Evolutionary conservation across 192 early-diverging fungal species (phyloP), one percentile per base, ranked within the genome.

Genomic region (Gonapodya sp.): DNA sequence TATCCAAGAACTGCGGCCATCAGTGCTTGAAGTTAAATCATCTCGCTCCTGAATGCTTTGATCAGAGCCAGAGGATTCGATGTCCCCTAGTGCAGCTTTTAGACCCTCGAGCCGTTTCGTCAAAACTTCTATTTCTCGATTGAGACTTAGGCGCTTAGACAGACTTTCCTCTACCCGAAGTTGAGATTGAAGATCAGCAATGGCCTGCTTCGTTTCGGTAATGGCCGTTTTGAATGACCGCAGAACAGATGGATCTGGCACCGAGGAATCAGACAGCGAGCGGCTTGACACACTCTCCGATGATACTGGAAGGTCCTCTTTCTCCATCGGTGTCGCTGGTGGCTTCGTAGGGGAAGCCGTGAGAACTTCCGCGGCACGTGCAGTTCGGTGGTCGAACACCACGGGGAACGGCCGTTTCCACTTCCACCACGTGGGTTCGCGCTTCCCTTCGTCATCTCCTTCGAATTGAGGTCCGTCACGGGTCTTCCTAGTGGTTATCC

Each of bases 361-460:
- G 46, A 64, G 46, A 24, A 64, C 46, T 24, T 64, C 8, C 24
- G 46, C 24, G 46, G 46, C 46, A 8, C 8, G 46, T 24, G 46
- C 46, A 64, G 46, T n/a, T n/a, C n/a, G 24, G 46, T 64, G 46
- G 46, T 64, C 46, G 46, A 64, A 64, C 46, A 64, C 46, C 46
- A 24, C 8, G 24, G 46, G 24, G 24, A 64, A 64, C 24, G 46
- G 46, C 8, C 46, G 46, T 24, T 64, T 64, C 46, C 46, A 64
- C 24, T 24, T 8, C 46, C 8, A 8, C 46, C 46, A 64, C 8
- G 8, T 64, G 8, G 8, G 46, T 16, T 64, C 46, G 24, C n/a
- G n/a, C n/a, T n/a, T n/a, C n/a, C n/a, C n/a, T n/a, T n/a, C n/a
- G n/a, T n/a, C n/a, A n/a, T n/a, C n/a, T n/a, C n/a, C n/a, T n/a